Evolutionary conservation across 495 filamentous ascomycete species (phyloP).

Genomic region (Polyplosphaeria fusca): DNA sequence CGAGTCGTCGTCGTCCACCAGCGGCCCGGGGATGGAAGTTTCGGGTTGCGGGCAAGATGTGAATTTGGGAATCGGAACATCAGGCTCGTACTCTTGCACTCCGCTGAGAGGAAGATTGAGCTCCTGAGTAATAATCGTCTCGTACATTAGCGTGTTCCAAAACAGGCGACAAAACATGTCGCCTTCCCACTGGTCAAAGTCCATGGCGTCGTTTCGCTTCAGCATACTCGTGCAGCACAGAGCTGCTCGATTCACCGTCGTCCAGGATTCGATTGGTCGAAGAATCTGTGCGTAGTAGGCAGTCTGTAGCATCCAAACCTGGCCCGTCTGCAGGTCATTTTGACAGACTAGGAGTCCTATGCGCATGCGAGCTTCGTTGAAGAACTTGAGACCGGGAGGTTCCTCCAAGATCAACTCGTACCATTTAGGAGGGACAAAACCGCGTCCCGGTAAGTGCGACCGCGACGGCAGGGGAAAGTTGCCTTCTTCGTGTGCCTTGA

Average conservation of each 20-base stretch:
- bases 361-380: constrained; percentile 31
- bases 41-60: constrained; percentile 20
- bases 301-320: constrained; percentile 31
- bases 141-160: constrained; percentile 34
- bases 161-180: constrained; percentile 32
- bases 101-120: constrained; percentile 27
- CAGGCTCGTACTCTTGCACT: constrained; percentile 24
- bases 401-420: constrained; percentile 19
- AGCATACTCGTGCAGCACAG: constrained; percentile 29
- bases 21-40: constrained; percentile 12
- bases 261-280: constrained; percentile 32
- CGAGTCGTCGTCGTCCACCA: constrained; percentile 24
- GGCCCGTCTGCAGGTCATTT: constrained; percentile 19
- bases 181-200: constrained; percentile 31
- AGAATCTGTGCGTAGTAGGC: constrained; percentile 32
- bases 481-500: constrained; percentile 30
- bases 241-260: constrained; percentile 29
- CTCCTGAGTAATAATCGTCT: constrained; percentile 32
- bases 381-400: constrained; percentile 30
- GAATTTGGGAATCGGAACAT: constrained; percentile 32
- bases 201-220: constrained; percentile 14
- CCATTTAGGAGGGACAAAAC: constrained; percentile 26
- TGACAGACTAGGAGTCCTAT: constrained; percentile 30
- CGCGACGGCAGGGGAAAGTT: constrained; percentile 24
- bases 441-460: neutral